Evolutionary conservation across 768 basidiomycete genomes (phyloP), one percentile per base, ranked within the genome.

Genomic region (Peribolospora kevripleyi): DNA sequence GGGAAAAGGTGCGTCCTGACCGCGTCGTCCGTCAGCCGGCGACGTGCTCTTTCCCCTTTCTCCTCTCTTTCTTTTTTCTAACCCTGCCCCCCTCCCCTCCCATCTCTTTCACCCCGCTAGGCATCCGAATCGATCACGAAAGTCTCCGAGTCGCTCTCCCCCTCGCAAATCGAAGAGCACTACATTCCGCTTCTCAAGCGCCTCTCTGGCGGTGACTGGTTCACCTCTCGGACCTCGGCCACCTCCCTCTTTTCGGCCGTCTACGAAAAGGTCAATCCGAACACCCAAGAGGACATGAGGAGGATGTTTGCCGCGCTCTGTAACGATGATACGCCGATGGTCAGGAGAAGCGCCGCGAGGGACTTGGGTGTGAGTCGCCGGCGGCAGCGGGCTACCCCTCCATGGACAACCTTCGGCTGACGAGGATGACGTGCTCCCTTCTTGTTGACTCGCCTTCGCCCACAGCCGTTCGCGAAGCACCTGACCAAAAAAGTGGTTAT

Each of bases 321-420:
- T 7, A 75, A 78, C 14, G 93, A 98, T 65, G 93, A 98, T 65
- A 98, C 93, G 9, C 93, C 93, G 37, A 98, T 98, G 93, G 91
- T 95, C 57, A 75, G 90, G 63, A 75, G 93, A 59, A 90, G 91
- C 38, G 88, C 88, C 50, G 90, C 90, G 9, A 93, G 87, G 68
- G 86, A 83, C 77, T 80, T 97, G 49, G 91, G 86, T 50, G 90
- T 95, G 25, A 25, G 25, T 25, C 25, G 25, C 25, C 25, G 25
- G 25, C 25, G 25, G 25, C 25, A 25, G 25, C 25, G 25, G 67
- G 65, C 85, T 76, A 37, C 43, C 46, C 8, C 6, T 55, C 41
- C 14, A 39, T 3, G 6, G 46, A 40, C 39, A 5, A 9, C 43
- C 8, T 51, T 59, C 14, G 8, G 48, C 8, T 50, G 25, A 8